Evolutionary conservation across 1,139 yeast species (phyloP), one percentile per base, ranked within the genome.

Genomic region (Candida sanyaensis): DNA sequence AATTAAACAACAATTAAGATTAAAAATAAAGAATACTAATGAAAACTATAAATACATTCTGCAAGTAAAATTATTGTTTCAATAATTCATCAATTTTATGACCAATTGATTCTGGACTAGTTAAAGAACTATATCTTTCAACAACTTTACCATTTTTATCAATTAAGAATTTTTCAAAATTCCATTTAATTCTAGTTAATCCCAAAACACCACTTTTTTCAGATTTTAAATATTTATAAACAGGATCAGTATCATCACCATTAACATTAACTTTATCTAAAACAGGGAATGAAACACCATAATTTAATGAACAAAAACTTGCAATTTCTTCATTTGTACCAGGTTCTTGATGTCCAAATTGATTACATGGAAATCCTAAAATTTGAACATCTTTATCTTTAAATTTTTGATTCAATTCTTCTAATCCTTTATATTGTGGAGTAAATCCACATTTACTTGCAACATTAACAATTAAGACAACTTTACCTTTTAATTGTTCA

Each of bases 401-500:
- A 72, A 87, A 89, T 66, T 88, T 84, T 61, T 88, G 77, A 77
- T 92, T 85, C 54, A 93, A 73, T 55, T 78, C 86, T 73, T 93
- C 97, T 51, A 93, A 78, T 53, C 86, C 97, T 60, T 69, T 68
- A 60, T 76, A 75, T 71, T 91, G 95, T 63, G 95, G 97, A 51
- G 90, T 87, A 59, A 89, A 86, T 59, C 88, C 88, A 50, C 93
- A 89, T 73, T 89, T 92, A 64, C 92, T 89, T 55, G 97, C 93
- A 37, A 97, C 98, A 66, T 93, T 93, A 57, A 93, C 96, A 56
- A 93, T 80, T 44, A 93, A 69, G 17, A 93, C 97, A 43, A 88
- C 97, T 66, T 92, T 90, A 41, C 96, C 97, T 66, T 88, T 81
- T 52, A 91, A 73, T 55, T 86, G 77, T 37, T 71, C 61, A 64